phyloP scores from a whole-genome alignment of 1,139 yeast genomes.

The Wickerhamomyces sp. region DNA sequence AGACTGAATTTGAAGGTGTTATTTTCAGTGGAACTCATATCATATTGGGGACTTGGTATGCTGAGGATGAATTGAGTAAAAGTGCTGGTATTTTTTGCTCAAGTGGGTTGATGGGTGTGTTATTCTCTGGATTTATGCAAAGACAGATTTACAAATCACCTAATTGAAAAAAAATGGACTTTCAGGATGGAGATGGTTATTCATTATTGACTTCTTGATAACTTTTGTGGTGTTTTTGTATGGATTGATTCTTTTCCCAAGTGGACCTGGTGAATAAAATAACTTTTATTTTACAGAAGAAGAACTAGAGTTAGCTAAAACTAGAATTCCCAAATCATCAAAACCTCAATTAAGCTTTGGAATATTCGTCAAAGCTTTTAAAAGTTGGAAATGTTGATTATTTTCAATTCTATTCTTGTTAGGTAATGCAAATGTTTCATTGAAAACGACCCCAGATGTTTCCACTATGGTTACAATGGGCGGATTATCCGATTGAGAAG shows the following conservation, averaged over 20 bases:
- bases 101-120: slow-evolving; percentile 50
- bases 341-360: slow-evolving; percentile 34
- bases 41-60: slow-evolving; percentile 50
- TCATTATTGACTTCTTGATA: slow-evolving; percentile 55
- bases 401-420: slow-evolving; percentile 51
- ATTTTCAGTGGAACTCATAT: slow-evolving; percentile 52
- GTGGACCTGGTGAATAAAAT: slow-evolving; percentile 49
- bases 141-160: slow-evolving; percentile 48
- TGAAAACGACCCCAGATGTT: slow-evolving; percentile 48
- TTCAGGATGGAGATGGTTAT: slow-evolving; percentile 66
- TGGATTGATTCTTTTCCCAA: slow-evolving; percentile 52
- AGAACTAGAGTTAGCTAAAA: slow-evolving; percentile 35
- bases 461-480: slow-evolving; percentile 45
- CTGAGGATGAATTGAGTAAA: slow-evolving; percentile 33
- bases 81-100: slow-evolving; percentile 49
- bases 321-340: slow-evolving; percentile 35
- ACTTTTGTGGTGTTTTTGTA: slow-evolving; percentile 49
- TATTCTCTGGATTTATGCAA: slow-evolving; percentile 56
- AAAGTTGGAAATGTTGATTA: slow-evolving; percentile 56
- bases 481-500: slow-evolving; percentile 39
- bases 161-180: slow-evolving; percentile 42
- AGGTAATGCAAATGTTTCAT: slow-evolving; percentile 59
- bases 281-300: slow-evolving; percentile 31
- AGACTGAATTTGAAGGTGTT: slow-evolving; percentile 50
- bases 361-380: slow-evolving; percentile 41